Percentiles rank a stretch among this genome's conserved stretches.
Conservation (phyloP, 1,139 yeast species). For the Ogataea hybrid region DNA sequence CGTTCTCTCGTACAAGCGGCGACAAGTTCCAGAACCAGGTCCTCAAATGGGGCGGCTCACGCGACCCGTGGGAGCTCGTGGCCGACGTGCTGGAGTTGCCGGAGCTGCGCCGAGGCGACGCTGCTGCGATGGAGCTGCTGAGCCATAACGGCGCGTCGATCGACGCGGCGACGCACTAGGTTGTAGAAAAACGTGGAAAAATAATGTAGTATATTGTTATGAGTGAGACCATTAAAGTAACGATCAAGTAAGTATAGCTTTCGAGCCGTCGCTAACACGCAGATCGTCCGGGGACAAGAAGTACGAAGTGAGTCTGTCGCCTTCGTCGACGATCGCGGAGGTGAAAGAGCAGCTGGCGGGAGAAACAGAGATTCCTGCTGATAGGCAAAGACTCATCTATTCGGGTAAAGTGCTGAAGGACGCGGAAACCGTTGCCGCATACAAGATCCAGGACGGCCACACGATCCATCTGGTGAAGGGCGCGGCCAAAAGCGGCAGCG, state of each 20-base stretch:
- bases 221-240: too few species aligned
- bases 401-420: slow-evolving; percentile 94
- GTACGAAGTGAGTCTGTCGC: slow-evolving; percentile 59
- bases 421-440: slow-evolving; percentile 65
- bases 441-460: slow-evolving; percentile 83
- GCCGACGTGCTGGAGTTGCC: too few species aligned
- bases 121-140: slow-evolving; percentile 68
- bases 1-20: too few species aligned
- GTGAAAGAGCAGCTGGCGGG: slow-evolving; percentile 65
- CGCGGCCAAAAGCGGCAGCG: slow-evolving; percentile 38
- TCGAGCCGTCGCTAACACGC: too few species aligned
- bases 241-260: too few species aligned
- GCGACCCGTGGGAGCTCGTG: too few species aligned
- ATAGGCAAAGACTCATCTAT: slow-evolving; percentile 72
- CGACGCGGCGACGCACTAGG: slow-evolving; percentile 6
- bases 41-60: too few species aligned
- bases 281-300: too few species aligned
- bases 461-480: slow-evolving; percentile 86
- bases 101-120: too few species aligned
- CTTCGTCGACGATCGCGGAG: slow-evolving; percentile 58
- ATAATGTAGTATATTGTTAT: too few species aligned
- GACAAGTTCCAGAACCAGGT: too few species aligned
- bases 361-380: slow-evolving; percentile 62
- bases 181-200: slow-evolving; percentile 8
- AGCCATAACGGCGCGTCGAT: slow-evolving; percentile 32